These are phyloP conservation scores for Tolypocladium pustulatum DNA, from an alignment of 2,329 filamentous ascomycete genomes.

Conservation along the genomic window DNA sequence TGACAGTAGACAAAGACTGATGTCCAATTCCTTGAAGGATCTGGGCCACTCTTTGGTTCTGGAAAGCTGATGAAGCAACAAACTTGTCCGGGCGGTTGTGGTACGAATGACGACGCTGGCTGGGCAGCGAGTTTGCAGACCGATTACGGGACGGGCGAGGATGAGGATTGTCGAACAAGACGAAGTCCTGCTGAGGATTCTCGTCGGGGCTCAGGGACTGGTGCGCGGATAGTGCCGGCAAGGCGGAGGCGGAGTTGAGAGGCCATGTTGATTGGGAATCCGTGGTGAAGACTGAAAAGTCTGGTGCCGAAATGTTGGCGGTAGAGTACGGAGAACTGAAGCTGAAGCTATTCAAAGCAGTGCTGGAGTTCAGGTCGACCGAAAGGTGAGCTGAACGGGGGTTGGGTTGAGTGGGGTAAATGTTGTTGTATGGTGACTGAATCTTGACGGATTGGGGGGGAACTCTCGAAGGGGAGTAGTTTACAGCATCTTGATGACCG, in stretches of 20 bases:
- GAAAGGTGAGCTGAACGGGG: conserved; percentile 39
- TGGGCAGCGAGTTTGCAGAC: conserved; percentile 26
- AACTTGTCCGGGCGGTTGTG: conserved; percentile 34
- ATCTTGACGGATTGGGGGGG: conserved; percentile 38
- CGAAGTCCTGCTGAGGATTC: conserved; percentile 59
- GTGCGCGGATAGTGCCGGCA: conserved; percentile 52
- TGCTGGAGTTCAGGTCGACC: conserved; percentile 60
- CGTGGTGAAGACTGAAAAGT: conserved; percentile 72
- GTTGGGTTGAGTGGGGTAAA: conserved; percentile 35
- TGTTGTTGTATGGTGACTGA: conserved; percentile 33
- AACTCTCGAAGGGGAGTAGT: conserved; percentile 28
- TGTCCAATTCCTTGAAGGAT: conserved; percentile 49
- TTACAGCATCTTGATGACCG: conserved; percentile 50
- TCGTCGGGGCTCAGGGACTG: conserved; percentile 41
- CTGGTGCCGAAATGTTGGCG: conserved; percentile 53
- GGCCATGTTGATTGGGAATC: conserved; percentile 74
- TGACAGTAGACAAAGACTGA: conserved; percentile 41
- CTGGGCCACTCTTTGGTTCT: conserved; percentile 50
- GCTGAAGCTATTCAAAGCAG: conserved; percentile 47
- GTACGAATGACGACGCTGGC: conserved; percentile 34
- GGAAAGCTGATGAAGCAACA: conserved; percentile 24
- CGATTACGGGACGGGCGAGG: conserved; percentile 25
- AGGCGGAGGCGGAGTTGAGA: conserved; percentile 56
- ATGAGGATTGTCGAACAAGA: conserved; percentile 56
- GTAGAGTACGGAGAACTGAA: conserved; percentile 41